A percentile compares a stretch with the other conserved stretches of the same genome.
These are phyloP conservation scores for Venturia pyrina DNA, from an alignment of 2,329 filamentous ascomycete species.

Conservation along the genomic window DNA sequence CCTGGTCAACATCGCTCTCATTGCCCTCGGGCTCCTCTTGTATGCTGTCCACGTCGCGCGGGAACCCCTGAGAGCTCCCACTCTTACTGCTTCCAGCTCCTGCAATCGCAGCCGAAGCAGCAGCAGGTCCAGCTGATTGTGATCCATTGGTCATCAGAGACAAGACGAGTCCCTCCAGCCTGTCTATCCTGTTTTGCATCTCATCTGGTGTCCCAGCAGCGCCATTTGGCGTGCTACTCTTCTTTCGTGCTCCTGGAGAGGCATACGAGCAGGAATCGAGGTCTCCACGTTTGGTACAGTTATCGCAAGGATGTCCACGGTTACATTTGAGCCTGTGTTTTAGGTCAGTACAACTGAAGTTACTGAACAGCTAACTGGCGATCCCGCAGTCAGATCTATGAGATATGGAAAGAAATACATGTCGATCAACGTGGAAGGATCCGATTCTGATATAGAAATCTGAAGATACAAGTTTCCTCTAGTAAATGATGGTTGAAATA, in stretches of 20 bases:
- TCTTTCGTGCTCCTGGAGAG: slow-evolving; percentile 57
- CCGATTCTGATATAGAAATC: neutral
- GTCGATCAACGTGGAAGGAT: no score
- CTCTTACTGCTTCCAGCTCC: slow-evolving; percentile 30
- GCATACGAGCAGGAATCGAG: slow-evolving; percentile 79
- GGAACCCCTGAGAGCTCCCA: slow-evolving; percentile 28
- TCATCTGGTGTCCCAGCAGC: slow-evolving; percentile 64
- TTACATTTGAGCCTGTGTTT: slow-evolving; percentile 72
- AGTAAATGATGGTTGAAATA: neutral
- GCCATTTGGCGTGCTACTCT: slow-evolving; percentile 45
- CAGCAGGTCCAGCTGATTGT: slow-evolving; percentile 47
- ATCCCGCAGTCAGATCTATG: neutral
- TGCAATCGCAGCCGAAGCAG: slow-evolving; percentile 49
- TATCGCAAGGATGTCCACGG: slow-evolving; percentile 80
- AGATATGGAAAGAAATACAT: neutral
- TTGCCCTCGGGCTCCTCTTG: slow-evolving; percentile 45
- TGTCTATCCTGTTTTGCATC: slow-evolving; percentile 97
- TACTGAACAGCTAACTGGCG: neutral
- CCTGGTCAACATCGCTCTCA: slow-evolving; percentile 52
- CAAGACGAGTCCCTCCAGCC: slow-evolving; percentile 82
- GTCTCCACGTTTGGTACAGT: slow-evolving; percentile 82
- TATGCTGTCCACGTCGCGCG: slow-evolving; percentile 42
- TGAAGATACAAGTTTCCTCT: neutral
- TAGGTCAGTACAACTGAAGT: slow-evolving; percentile 16
- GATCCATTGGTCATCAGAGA: slow-evolving; percentile 86